These are phyloP conservation scores for Eimeria praecox DNA, from an alignment of 169 alveolate species.

Conservation along the genomic window DNA sequence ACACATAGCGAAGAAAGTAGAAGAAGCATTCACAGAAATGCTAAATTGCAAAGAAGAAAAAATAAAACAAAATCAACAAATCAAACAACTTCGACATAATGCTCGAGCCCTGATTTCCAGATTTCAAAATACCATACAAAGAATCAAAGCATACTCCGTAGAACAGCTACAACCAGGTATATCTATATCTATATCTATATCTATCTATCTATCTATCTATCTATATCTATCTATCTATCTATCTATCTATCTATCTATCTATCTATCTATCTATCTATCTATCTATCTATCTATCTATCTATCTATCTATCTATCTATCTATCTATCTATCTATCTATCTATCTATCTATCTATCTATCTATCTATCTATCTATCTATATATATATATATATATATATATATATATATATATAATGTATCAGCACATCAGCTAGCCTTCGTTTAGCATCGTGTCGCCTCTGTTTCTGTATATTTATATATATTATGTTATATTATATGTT, in stretches of 20 bases:
- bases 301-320: too few relatives aligned
- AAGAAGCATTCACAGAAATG: slow-evolving; percentile 88
- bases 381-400: too few relatives aligned
- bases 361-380: too few relatives aligned
- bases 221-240: not conserved
- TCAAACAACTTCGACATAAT: slow-evolving; percentile 28
- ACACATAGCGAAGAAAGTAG: slow-evolving; percentile 87
- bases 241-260: too few relatives aligned
- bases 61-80: slow-evolving; percentile 84
- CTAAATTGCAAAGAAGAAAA: slow-evolving; percentile 89
- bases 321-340: too few relatives aligned
- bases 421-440: too few relatives aligned
- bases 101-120: slow-evolving; percentile 2
- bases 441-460: too few relatives aligned
- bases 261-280: too few relatives aligned
- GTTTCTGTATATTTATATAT: not conserved
- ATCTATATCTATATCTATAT: not conserved
- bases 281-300: too few relatives aligned
- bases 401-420: too few relatives aligned
- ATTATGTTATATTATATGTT: not conserved
- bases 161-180: slow-evolving; percentile 42
- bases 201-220: not conserved
- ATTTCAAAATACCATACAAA: slow-evolving; percentile 83
- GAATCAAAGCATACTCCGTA: slow-evolving; percentile 84
- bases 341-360: too few relatives aligned